Evolutionary conservation across 345 rosid species (phyloP), one percentile per base, ranked within the genome.

Genomic region (Ailanthus altissimus): DNA sequence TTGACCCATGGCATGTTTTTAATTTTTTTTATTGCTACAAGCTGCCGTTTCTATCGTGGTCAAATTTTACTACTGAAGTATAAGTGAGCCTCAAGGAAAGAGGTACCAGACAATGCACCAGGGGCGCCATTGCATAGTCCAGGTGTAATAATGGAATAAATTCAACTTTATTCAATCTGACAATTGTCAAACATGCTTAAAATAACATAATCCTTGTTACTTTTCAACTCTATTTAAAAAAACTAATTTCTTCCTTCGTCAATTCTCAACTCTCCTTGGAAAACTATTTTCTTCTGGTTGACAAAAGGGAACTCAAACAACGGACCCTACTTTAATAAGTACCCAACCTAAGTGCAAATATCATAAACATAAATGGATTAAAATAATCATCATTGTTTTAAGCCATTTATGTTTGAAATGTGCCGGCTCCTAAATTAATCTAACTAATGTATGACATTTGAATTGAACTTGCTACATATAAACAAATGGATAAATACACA

Each of bases 31-130:
- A 12, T 71, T 64, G 79, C 45, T 46, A 32, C 60, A 61, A 36
- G 65, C 15, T 42, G 58, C 20, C 51, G 56, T 54, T 32, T 18
- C 10, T 67, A 3, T 15, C 20, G 11, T 32, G 62, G 36, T 32
- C 38, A 21, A 46, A 51, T 68, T 63, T 43, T 53, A 51, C 71
- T 14, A 32, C 20, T 10, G 63, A 58, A 71, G 74, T 25, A n/a
- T 10, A 61, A 23, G 53, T 6, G 40, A 62, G 20, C 64, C 61
- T 28, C 2, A 54, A 38, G 15, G 32, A 57, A 59, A 75, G 36
- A 64, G 79, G 79, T 71, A 75, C 16, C 4, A 46, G 32, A 68
- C 38, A 32, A 32, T 32, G 70, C 13, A 21, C 56, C 72, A 14
- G 25, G 49, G 25, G 14, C 49, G 20, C 5, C 1, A 42, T 8